Base-by-base conservation (phyloP, 2,329 filamentous ascomycete genomes). In the Xylariaceae sp. region DNA sequence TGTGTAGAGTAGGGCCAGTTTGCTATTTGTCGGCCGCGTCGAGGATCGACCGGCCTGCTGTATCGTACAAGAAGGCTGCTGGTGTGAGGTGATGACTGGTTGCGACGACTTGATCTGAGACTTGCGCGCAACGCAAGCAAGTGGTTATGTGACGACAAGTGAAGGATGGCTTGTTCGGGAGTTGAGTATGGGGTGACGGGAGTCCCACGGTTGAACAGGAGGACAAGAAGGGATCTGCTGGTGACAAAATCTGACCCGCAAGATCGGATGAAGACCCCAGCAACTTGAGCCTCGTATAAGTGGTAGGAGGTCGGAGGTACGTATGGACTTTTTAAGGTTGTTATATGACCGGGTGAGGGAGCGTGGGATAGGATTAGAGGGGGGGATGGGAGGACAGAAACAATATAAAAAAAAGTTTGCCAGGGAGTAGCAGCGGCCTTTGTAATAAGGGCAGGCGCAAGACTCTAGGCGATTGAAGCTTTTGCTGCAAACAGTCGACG, bases 1-100 rank as follows among this genome's bases (percentile, higher is more conserved):
- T 66, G 78, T 77, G 76, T 83, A 82, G 64, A 78, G 63, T 64
- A 77, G 75, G 75, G 82, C 83, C 83, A 87, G 81, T 70, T 86
- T 88, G 79, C 69, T 73, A 61, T 59, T 59, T 58, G 53, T 56
- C 60, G 63, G 63, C 66, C 67, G 65, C 62, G 64, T 61, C 61
- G 61, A 56, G 36, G 46, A 50, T 19, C 63, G 66, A 68, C 62
- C 61, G 57, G 62, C 59, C 59, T 51, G 53, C 50, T 45, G 36
- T 46, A 40, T 59, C 45, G 46, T 50, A 54, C 46, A 48, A 50
- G 45, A 50, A 49, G 45, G 18, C 49, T 41, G 42, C 47, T 52
- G 42, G 34, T 50, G 45, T 49, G 34, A 45, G 53, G 46, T 44
- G 47, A 51, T 31, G 53, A 47, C 19, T 31, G 52, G 47, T 49